Percentiles rank a stretch among this genome's conserved stretches.
Conservation (phyloP, 208 protist species). For the Trypanosoma conorhini region DNA sequence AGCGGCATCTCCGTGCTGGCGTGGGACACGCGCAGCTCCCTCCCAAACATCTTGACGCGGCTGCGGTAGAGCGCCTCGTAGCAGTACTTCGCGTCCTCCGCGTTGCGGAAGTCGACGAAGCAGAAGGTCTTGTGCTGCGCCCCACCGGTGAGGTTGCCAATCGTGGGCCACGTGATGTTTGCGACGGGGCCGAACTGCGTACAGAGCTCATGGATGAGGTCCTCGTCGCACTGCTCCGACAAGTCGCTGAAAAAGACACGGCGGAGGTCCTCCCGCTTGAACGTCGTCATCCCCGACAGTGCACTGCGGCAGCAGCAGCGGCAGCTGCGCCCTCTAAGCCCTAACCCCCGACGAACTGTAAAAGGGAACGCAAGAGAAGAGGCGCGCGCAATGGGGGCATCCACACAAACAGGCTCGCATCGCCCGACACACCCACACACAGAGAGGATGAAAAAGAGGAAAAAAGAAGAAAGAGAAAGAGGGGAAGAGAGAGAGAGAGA, state of each 20-base stretch:
- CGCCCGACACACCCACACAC: not conserved
- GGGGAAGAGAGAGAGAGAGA: constrained; percentile 1
- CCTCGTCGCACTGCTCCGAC: constrained; percentile 78
- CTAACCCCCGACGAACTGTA: not conserved
- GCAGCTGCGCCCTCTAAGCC: not conserved
- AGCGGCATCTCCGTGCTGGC: constrained; percentile 48
- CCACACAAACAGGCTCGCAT: not conserved
- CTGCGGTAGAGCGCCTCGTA: constrained; percentile 69
- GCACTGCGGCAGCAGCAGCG: not conserved
- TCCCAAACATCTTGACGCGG: constrained; percentile 70
- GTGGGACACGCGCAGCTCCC: constrained; percentile 66
- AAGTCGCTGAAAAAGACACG: constrained; percentile 76
- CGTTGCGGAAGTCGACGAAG: constrained; percentile 73
- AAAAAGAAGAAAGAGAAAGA: not conserved
- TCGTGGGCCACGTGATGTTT: constrained; percentile 65
- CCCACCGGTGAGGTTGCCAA: constrained; percentile 41
- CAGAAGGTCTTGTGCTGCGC: constrained; percentile 65
- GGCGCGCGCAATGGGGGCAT: not conserved
- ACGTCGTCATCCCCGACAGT: constrained; percentile 50
- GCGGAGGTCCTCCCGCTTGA: constrained; percentile 76
- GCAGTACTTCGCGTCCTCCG: constrained; percentile 90
- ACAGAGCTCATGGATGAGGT: constrained; percentile 79
- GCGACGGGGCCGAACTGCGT: constrained; percentile 79
- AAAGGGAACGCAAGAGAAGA: constrained; percentile 7
- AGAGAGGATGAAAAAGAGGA: not conserved